These are phyloP conservation scores for Fusarium sp. DNA, from an alignment of 2,329 filamentous ascomycete species.

Conservation along the genomic window DNA sequence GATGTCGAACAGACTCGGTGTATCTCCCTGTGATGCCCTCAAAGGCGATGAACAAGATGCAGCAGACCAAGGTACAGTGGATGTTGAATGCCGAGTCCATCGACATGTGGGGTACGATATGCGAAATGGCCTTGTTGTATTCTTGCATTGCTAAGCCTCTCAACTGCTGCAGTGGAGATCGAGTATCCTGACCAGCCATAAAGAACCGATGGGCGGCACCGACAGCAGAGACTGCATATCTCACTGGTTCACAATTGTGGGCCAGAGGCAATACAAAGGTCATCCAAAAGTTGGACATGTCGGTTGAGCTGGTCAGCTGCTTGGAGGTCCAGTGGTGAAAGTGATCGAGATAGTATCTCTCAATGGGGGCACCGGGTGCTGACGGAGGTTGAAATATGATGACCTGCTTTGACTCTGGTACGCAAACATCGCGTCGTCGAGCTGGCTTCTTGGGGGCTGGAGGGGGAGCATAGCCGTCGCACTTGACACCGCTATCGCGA, in stretches of 20 bases:
- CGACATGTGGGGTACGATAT: constrained; percentile 31
- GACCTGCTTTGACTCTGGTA: background rate
- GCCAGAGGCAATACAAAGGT: constrained; percentile 26
- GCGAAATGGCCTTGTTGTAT: constrained; percentile 38
- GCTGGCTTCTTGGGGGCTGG: constrained; percentile 6
- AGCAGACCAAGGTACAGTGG: constrained; percentile 36
- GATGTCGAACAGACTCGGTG: constrained; percentile 33
- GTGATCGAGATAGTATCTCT: constrained; percentile 34
- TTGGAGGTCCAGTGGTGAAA: constrained; percentile 34
- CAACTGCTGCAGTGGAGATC: constrained; percentile 29
- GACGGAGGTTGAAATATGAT: constrained; percentile 3
- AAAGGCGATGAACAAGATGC: constrained; percentile 39
- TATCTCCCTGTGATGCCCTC: constrained; percentile 40
- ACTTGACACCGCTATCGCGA: constrained; percentile 25
- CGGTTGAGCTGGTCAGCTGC: constrained; percentile 23
- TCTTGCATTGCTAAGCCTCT: constrained; percentile 33
- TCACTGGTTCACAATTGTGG: constrained; percentile 24
- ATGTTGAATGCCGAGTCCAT: constrained; percentile 17
- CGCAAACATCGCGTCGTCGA: background rate
- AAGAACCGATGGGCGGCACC: constrained; percentile 33
- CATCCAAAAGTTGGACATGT: constrained; percentile 28
- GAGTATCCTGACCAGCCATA: constrained; percentile 23
- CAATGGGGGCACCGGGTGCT: constrained; percentile 15
- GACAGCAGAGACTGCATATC: constrained; percentile 27
- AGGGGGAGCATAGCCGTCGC: constrained; percentile 35